Evolutionary conservation across 441 rosid genomes (phyloP).

Genomic region (Corymbia citriodora): DNA sequence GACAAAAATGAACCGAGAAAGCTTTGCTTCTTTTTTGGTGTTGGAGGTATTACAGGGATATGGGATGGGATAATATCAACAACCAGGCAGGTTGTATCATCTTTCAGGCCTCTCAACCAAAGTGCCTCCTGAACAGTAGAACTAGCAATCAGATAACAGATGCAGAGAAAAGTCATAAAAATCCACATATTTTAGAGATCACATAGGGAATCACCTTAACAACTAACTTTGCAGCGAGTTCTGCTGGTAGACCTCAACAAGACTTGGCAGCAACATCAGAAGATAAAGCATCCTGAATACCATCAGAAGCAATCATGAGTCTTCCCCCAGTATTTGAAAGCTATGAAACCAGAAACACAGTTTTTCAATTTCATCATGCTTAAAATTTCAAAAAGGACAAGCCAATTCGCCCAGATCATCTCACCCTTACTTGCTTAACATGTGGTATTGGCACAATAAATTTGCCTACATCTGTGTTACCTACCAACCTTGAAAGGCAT

Average conservation of each 20-base stretch:
- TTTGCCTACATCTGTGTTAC: conserved; percentile 89
- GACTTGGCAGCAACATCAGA: conserved; percentile 91
- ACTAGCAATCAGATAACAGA: background rate
- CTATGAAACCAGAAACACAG: conserved; percentile 17
- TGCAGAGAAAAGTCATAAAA: background rate
- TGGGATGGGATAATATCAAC: conserved; percentile 93
- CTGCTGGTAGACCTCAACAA: conserved; percentile 82
- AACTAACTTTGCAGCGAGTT: conserved; percentile 90
- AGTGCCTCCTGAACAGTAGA: conserved; percentile 65
- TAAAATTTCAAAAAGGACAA: background rate
- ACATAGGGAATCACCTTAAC: conserved; percentile 52
- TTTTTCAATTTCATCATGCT: background rate
- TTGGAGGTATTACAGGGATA: conserved; percentile 52
- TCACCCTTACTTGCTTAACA: conserved; percentile 95
- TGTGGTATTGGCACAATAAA: conserved; percentile 89
- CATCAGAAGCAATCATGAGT: conserved; percentile 92
- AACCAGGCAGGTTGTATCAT: conserved; percentile 97
- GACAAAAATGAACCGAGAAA: conserved; percentile 51
- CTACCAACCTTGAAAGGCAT: conserved; percentile 93
- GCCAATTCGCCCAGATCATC: background rate
- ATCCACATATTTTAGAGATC: background rate
- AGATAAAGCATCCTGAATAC: conserved; percentile 93
- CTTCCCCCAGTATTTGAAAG: conserved; percentile 90
- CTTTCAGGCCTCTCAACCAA: conserved; percentile 91
- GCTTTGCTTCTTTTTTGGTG: conserved; percentile 61